Conservation (phyloP, 2,329 filamentous ascomycete genomes). For the Fusarium falciforme region DNA sequence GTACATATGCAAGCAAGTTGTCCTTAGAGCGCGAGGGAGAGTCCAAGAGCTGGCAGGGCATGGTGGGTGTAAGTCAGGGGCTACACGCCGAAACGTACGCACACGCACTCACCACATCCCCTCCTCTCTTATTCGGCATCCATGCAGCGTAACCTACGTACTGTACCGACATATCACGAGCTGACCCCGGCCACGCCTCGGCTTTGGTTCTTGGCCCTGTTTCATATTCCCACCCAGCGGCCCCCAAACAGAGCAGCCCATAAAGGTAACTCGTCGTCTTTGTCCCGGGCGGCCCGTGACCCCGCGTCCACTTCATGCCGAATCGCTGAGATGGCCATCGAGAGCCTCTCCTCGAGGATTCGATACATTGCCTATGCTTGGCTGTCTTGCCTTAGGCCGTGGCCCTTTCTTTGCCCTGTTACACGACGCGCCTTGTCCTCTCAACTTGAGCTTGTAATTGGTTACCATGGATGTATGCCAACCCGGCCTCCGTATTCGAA, state of each 20-base stretch:
- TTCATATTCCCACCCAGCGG: conserved; percentile 13
- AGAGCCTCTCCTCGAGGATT: neutral
- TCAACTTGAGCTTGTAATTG: neutral
- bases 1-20: conserved; percentile 31
- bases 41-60: neutral
- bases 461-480: neutral
- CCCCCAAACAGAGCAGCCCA: conserved; percentile 4
- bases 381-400: neutral
- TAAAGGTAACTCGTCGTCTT: neutral
- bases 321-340: neutral
- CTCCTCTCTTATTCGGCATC: neutral
- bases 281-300: neutral
- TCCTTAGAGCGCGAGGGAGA: neutral
- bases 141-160: neutral
- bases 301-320: neutral
- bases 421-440: neutral
- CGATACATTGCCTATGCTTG: neutral
- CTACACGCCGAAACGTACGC: conserved; percentile 23
- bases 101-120: conserved; percentile 7
- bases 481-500: neutral
- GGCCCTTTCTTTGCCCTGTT: neutral
- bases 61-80: conserved; percentile 19
- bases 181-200: neutral
- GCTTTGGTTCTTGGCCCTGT: conserved; percentile 13
- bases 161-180: conserved; percentile 7